phyloP scores from a whole-genome alignment of 495 filamentous ascomycete genomes.

The Hypoxylon lenormandii region DNA sequence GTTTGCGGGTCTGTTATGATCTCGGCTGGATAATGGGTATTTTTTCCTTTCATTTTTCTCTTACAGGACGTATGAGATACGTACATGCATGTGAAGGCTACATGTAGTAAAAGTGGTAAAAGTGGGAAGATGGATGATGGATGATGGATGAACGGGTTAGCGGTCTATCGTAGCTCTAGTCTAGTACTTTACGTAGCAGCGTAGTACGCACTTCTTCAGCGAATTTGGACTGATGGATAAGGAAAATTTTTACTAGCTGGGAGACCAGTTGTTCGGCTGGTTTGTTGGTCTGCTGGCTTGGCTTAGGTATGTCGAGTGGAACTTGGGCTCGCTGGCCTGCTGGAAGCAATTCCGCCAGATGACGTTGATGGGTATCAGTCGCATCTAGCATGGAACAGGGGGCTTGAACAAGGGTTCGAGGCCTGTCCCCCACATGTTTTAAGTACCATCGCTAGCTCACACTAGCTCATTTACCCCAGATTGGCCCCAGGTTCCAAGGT shows the following conservation, averaged over 20 bases:
- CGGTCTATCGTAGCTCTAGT: no score
- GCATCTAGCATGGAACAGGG: slow-evolving; percentile 6
- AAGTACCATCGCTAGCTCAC: no score
- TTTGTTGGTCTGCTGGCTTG: slow-evolving; percentile 32
- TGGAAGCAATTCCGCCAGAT: slow-evolving; percentile 25
- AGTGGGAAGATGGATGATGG: no score
- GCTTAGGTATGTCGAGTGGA: slow-evolving; percentile 9
- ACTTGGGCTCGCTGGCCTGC: background rate
- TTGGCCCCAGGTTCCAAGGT: slow-evolving; percentile 33
- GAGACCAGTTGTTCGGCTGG: slow-evolving; percentile 31
- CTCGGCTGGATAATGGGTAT: background rate
- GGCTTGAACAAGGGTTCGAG: slow-evolving; percentile 11
- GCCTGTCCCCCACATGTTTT: slow-evolving; percentile 23
- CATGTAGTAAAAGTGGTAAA: no score
- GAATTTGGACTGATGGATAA: background rate
- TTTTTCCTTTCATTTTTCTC: background rate
- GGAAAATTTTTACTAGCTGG: slow-evolving; percentile 11
- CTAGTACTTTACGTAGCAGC: no score
- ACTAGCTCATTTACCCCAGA: slow-evolving; percentile 38
- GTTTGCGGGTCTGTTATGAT: background rate
- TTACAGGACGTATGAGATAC: background rate
- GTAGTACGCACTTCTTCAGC: no score
- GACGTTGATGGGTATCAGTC: slow-evolving; percentile 41
- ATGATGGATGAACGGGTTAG: slow-evolving; percentile 2
- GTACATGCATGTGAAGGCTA: background rate